Conservation (phyloP, 2,329 filamentous ascomycete species). For the Penicillium sp. region DNA sequence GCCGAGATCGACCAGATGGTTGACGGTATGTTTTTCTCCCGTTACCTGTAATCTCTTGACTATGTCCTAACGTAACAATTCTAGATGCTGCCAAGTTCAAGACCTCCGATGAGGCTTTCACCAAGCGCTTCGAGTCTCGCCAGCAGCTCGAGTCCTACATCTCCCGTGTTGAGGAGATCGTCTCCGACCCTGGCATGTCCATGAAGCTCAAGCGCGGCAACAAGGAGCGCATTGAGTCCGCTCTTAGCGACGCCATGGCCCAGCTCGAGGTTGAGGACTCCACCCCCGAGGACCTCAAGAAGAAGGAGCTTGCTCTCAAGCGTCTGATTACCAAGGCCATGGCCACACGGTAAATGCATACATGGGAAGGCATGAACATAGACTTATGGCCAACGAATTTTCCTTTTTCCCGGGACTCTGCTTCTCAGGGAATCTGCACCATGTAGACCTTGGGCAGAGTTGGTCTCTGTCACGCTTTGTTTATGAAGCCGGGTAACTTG, state of each 20-base stretch:
- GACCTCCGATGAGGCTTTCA: slow-evolving; percentile 95
- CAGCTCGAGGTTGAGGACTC: slow-evolving; percentile 95
- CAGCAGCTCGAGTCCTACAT: slow-evolving; percentile 99
- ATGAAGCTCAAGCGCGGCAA: slow-evolving; percentile 98
- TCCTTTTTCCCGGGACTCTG: slow-evolving; percentile 12
- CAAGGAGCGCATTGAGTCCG: slow-evolving; percentile 99
- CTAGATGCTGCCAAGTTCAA: slow-evolving; percentile 96
- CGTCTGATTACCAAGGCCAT: slow-evolving; percentile 97
- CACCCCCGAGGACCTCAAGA: slow-evolving; percentile 91
- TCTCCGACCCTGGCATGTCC: slow-evolving; percentile 92
- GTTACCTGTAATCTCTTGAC: background rate
- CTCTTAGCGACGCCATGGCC: slow-evolving; percentile 94
- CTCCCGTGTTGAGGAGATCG: slow-evolving; percentile 95
- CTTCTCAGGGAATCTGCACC: slow-evolving; percentile 19
- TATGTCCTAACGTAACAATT: slow-evolving; percentile 9
- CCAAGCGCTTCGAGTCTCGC: slow-evolving; percentile 98
- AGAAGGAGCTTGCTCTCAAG: slow-evolving; percentile 99
- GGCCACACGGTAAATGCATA: slow-evolving; percentile 72
- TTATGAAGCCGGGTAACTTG: slow-evolving; percentile 28
- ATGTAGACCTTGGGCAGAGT: slow-evolving; percentile 23
- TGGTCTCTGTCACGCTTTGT: slow-evolving; percentile 25
- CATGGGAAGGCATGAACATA: slow-evolving; percentile 25
- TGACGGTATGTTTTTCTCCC: slow-evolving; percentile 56
- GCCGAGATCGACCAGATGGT: slow-evolving; percentile 98
- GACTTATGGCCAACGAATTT: slow-evolving; percentile 22